phyloP scores from a whole-genome alignment of 148 eudicot species.

The Limonium bicolor region DNA sequence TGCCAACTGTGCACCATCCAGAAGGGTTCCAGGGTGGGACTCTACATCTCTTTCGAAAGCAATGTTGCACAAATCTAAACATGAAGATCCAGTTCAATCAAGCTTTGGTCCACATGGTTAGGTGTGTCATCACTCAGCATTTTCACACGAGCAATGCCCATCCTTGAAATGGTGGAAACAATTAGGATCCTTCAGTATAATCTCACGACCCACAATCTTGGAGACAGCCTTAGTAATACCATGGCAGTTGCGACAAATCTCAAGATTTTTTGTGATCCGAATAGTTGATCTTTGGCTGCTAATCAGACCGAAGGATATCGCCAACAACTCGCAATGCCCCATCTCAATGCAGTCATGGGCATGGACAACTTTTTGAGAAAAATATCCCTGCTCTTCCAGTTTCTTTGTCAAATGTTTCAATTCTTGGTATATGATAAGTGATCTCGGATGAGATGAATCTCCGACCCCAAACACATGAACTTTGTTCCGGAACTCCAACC shows the following conservation, averaged over 20 bases:
- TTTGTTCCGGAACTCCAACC: slow-evolving; percentile 57
- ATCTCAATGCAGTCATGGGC: slow-evolving; percentile 37
- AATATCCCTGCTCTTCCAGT: slow-evolving; percentile 19
- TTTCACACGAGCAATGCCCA: slow-evolving; percentile 56
- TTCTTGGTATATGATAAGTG: slow-evolving; percentile 34
- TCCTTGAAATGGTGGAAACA: slow-evolving; percentile 61
- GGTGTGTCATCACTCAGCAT: no score
- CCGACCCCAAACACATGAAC: slow-evolving; percentile 61
- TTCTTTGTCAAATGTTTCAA: slow-evolving; percentile 26
- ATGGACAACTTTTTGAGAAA: slow-evolving; percentile 21
- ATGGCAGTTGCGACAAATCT: slow-evolving; percentile 41
- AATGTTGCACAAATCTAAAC: no score
- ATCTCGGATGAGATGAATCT: slow-evolving; percentile 58
- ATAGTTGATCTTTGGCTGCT: slow-evolving; percentile 24
- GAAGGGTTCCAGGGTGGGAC: no score
- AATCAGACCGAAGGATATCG: slow-evolving; percentile 48
- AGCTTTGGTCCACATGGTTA: no score
- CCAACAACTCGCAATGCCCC: slow-evolving; percentile 55
- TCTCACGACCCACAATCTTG: slow-evolving; percentile 24
- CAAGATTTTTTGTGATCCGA: slow-evolving; percentile 48
- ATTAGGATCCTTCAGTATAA: slow-evolving; percentile 39
- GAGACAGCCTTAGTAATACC: slow-evolving; percentile 28
- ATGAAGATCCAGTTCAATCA: no score
- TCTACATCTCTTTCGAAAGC: no score
- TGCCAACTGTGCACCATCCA: no score